phyloP scores from a whole-genome alignment of 805 yeast genomes.

The Monosporozyma siamensis region DNA sequence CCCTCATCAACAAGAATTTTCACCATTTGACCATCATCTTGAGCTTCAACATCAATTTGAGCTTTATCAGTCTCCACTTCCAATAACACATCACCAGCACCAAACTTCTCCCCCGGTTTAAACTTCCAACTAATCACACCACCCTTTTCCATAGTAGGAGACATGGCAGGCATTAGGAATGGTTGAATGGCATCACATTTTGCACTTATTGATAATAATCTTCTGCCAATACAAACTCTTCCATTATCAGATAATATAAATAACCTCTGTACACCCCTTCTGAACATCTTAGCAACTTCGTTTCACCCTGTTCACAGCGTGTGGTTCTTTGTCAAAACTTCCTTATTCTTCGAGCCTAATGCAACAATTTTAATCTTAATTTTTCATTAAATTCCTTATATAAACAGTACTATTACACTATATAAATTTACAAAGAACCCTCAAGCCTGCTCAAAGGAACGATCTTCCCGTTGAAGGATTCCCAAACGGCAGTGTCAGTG shows the following conservation, averaged over 20 bases:
- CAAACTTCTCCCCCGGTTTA: slow-evolving; percentile 63
- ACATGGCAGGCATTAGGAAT: slow-evolving; percentile 96
- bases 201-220: neutral
- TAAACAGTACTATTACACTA: too few species aligned
- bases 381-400: too few species aligned
- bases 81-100: slow-evolving; percentile 72
- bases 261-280: neutral
- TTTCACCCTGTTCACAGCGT: neutral
- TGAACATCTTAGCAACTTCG: neutral
- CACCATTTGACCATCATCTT: slow-evolving; percentile 84
- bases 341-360: too few species aligned
- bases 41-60: slow-evolving; percentile 76
- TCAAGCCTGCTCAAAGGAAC: slow-evolving; percentile 27
- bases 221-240: neutral
- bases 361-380: too few species aligned
- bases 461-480: slow-evolving; percentile 24
- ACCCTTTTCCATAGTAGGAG: slow-evolving; percentile 97
- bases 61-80: slow-evolving; percentile 88
- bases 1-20: slow-evolving; percentile 65
- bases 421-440: too few species aligned
- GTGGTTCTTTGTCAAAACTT: too few species aligned
- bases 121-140: slow-evolving; percentile 86
- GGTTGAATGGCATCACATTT: slow-evolving; percentile 17
- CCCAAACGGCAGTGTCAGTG: slow-evolving; percentile 23
- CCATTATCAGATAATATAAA: neutral